Percentiles rank a stretch among this genome's conserved stretches.
These are phyloP conservation scores for Coelastrella sp. DNA, from an alignment of 139 green algal species.

Conservation along the genomic window DNA sequence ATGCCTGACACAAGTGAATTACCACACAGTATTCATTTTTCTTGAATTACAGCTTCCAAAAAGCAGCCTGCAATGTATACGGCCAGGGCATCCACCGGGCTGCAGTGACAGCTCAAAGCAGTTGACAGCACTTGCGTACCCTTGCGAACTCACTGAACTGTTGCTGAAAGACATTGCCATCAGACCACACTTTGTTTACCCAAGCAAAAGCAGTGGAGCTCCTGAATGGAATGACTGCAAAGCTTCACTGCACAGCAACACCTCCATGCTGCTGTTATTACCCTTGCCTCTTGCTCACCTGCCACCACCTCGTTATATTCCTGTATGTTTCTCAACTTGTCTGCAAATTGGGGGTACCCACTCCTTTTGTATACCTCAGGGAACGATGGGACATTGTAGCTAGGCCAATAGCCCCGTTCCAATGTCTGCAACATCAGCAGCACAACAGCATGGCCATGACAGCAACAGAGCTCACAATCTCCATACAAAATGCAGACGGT, in stretches of 20 bases:
- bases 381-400: slow-evolving; percentile 84
- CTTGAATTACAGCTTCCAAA: background rate
- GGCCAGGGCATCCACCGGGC: background rate
- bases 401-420: slow-evolving; percentile 74
- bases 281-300: background rate
- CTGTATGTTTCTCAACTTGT: slow-evolving; percentile 41
- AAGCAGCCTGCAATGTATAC: background rate
- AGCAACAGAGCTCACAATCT: too few species aligned
- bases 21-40: background rate
- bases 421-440: slow-evolving; percentile 45
- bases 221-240: too few species aligned
- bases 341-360: slow-evolving; percentile 64
- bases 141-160: background rate
- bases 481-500: background rate
- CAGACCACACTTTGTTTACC: background rate
- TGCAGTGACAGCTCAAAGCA: background rate
- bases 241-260: background rate
- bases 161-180: background rate
- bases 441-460: background rate
- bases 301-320: slow-evolving; percentile 3
- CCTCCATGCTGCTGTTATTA: background rate
- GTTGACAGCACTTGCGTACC: background rate
- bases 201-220: too few species aligned
- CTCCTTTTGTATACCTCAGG: slow-evolving; percentile 62
- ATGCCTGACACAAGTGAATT: slow-evolving; percentile 27